Evolutionary conservation across 2,329 filamentous ascomycete genomes (phyloP).

Genomic region (Plectosphaerella plurivora): DNA sequence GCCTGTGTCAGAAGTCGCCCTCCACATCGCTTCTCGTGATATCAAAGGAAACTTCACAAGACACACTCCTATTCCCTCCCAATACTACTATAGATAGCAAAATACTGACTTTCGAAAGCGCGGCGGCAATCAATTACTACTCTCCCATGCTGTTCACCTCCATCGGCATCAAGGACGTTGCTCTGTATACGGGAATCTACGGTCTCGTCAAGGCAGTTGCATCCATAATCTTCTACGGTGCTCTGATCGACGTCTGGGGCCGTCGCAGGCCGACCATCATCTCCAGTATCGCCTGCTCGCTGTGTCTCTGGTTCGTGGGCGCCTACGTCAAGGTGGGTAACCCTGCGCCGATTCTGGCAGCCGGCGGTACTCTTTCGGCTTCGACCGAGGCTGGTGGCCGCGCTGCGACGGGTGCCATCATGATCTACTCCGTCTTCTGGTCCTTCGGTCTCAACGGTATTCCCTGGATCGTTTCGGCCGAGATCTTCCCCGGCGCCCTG

Average conservation of each 20-base stretch:
- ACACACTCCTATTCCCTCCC: too few relatives aligned
- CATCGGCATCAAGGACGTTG: slow-evolving; percentile 38
- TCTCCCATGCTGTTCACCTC: slow-evolving; percentile 31
- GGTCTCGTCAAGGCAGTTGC: slow-evolving; percentile 38
- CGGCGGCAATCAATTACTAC: slow-evolving; percentile 36
- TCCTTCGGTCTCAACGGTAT: slow-evolving; percentile 40
- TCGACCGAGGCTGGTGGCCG: slow-evolving; percentile 41
- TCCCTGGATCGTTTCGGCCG: slow-evolving; percentile 39
- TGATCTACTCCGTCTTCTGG: slow-evolving; percentile 49
- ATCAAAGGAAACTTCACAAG: too few relatives aligned
- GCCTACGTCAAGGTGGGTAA: slow-evolving; percentile 49
- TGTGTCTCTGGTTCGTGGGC: slow-evolving; percentile 47
- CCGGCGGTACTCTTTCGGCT: slow-evolving; percentile 34
- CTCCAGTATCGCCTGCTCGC: slow-evolving; percentile 41
- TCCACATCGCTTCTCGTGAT: too few relatives aligned
- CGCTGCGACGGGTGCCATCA: slow-evolving; percentile 49
- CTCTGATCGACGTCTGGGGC: slow-evolving; percentile 34
- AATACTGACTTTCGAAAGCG: not conserved
- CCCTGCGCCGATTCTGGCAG: slow-evolving; percentile 37
- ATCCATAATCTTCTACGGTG: slow-evolving; percentile 34
- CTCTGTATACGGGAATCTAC: slow-evolving; percentile 47
- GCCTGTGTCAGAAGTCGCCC: too few relatives aligned
- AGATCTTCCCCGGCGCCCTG: slow-evolving; percentile 38
- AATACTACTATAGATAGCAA: too few relatives aligned
- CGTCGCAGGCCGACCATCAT: slow-evolving; percentile 37